Evolutionary conservation across 2,329 filamentous ascomycete genomes (phyloP).

Genomic region (Alternaria novae-zelandiae): DNA sequence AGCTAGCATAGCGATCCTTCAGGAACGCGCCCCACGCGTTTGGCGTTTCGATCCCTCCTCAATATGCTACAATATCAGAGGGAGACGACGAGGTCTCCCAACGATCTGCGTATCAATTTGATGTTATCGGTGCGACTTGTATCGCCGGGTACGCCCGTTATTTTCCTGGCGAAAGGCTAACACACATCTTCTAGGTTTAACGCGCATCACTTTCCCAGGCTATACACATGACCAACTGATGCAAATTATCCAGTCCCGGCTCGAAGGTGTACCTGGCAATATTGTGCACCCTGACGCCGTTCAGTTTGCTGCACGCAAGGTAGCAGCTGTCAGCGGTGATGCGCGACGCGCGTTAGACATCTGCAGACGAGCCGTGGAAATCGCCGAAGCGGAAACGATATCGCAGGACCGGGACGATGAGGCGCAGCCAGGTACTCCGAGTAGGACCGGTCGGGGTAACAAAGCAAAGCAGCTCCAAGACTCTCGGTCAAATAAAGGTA

Average conservation of each 20-base stretch:
- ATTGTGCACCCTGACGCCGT: constrained; percentile 93
- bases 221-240: constrained; percentile 98
- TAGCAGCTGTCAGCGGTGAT: constrained; percentile 94
- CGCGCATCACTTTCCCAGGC: constrained; percentile 93
- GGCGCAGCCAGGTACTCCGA: constrained; percentile 65
- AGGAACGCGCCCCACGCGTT: constrained; percentile 23
- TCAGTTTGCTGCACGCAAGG: constrained; percentile 95
- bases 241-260: constrained; percentile 93
- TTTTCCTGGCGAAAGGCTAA: constrained; percentile 36
- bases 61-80: constrained; percentile 23
- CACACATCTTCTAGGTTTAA: constrained; percentile 64
- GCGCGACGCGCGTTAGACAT: constrained; percentile 92
- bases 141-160: constrained; percentile 24
- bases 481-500: constrained; percentile 23
- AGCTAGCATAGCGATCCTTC: constrained; percentile 23
- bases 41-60: background rate
- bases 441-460: constrained; percentile 58
- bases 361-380: constrained; percentile 90
- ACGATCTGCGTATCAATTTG: constrained; percentile 21
- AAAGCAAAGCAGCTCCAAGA: constrained; percentile 33
- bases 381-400: constrained; percentile 78
- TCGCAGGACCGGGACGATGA: constrained; percentile 40
- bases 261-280: constrained; percentile 84
- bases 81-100: constrained; percentile 23
- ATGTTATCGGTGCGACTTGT: constrained; percentile 23